Conservation (phyloP, 2,329 filamentous ascomycete species). For the Esteya vermicola region DNA sequence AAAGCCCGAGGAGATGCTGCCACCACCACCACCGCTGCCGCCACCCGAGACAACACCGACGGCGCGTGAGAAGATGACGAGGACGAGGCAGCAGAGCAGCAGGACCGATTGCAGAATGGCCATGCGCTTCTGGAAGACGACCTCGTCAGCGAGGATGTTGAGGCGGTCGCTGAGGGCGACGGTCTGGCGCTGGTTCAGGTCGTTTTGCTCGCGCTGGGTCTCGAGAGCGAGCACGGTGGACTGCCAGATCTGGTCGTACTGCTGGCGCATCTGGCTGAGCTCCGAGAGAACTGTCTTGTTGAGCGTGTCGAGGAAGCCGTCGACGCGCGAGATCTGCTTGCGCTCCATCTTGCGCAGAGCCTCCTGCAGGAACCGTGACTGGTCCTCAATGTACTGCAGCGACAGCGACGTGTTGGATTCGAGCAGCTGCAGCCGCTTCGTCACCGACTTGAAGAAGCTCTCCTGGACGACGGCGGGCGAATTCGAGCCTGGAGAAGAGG, state of each 20-base stretch:
- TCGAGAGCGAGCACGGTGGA: slow-evolving; percentile 87
- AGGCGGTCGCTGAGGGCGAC: slow-evolving; percentile 68
- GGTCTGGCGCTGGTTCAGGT: slow-evolving; percentile 68
- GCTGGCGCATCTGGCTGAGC: slow-evolving; percentile 59
- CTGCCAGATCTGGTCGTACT: slow-evolving; percentile 96
- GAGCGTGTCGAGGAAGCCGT: slow-evolving; percentile 66
- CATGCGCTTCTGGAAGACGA: slow-evolving; percentile 79
- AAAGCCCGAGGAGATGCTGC: neutral
- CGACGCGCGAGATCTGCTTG: slow-evolving; percentile 71
- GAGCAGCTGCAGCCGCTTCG: slow-evolving; percentile 79
- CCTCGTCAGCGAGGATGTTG: slow-evolving; percentile 83
- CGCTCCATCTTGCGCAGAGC: slow-evolving; percentile 79
- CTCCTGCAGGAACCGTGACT: slow-evolving; percentile 79
- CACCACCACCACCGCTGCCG: slow-evolving; percentile 1
- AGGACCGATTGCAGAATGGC: slow-evolving; percentile 83
- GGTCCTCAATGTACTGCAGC: slow-evolving; percentile 91
- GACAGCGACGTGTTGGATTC: slow-evolving; percentile 89
- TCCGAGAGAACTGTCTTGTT: slow-evolving; percentile 79
- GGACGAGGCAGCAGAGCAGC: slow-evolving; percentile 69
- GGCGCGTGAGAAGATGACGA: slow-evolving; percentile 66
- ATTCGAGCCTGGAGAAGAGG: neutral
- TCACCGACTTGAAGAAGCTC: slow-evolving; percentile 93
- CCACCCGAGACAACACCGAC: slow-evolving; percentile 14
- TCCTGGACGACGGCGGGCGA: slow-evolving; percentile 43
- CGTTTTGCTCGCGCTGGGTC: slow-evolving; percentile 74